These are phyloP conservation scores for Exutisphaerella laricina DNA, from an alignment of 2,329 filamentous ascomycete species.

Conservation along the genomic window DNA sequence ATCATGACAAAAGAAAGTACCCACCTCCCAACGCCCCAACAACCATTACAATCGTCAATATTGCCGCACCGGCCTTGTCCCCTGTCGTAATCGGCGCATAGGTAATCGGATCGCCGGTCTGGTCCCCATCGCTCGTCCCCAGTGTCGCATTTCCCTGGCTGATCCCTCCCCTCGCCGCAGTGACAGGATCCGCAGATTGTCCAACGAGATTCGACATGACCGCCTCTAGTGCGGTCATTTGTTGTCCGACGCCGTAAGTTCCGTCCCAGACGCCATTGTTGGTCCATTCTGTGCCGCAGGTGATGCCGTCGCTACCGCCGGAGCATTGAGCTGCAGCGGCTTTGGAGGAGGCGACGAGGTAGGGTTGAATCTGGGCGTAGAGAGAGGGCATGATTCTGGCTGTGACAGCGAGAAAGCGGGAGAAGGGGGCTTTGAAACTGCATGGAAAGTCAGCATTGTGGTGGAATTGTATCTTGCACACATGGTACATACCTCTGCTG, in stretches of 20 bases:
- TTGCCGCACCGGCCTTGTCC: slow-evolving; percentile 18
- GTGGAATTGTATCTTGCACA: not conserved
- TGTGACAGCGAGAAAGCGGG: slow-evolving; percentile 47
- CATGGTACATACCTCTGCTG: slow-evolving; percentile 31
- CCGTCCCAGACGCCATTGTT: slow-evolving; percentile 39
- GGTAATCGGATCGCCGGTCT: not conserved
- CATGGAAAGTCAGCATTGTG: not conserved
- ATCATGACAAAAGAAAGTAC: slow-evolving; percentile 3
- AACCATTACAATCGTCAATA: slow-evolving; percentile 16
- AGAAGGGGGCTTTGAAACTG: slow-evolving; percentile 40
- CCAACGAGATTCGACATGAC: slow-evolving; percentile 39
- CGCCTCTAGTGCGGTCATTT: slow-evolving; percentile 49
- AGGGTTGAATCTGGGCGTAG: slow-evolving; percentile 41
- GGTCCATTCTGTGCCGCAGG: slow-evolving; percentile 41
- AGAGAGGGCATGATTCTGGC: slow-evolving; percentile 53
- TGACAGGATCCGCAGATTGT: slow-evolving; percentile 36
- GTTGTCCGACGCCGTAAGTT: slow-evolving; percentile 47
- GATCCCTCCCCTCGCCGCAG: slow-evolving; percentile 40
- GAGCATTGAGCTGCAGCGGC: slow-evolving; percentile 51
- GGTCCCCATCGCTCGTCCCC: slow-evolving; percentile 7
- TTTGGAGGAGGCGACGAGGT: slow-evolving; percentile 46
- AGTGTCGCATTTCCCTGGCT: slow-evolving; percentile 13
- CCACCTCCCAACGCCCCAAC: slow-evolving; percentile 3
- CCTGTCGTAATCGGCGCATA: slow-evolving; percentile 23
- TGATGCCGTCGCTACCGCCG: slow-evolving; percentile 40